Conservation (phyloP, 139 green algal species). For the Chlamydomonas sphaeroides region DNA sequence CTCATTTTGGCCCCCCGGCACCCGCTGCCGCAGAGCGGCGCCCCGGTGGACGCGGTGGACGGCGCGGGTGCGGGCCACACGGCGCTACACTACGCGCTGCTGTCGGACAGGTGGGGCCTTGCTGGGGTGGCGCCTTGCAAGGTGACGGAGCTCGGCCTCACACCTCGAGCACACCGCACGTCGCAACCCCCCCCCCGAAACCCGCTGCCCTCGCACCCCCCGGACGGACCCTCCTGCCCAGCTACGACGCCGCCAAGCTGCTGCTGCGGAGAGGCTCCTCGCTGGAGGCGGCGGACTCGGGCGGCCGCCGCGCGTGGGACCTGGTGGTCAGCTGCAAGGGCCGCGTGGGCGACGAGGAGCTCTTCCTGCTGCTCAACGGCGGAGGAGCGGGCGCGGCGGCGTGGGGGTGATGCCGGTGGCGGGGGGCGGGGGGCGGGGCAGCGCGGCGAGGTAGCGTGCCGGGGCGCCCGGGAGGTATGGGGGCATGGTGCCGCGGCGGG, state of each 20-base stretch:
- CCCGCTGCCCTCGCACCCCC: no score
- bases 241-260: slow-evolving; percentile 51
- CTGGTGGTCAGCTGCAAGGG: slow-evolving; percentile 60
- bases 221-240: no score
- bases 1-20: no score
- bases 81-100: slow-evolving; percentile 63
- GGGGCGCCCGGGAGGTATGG: no score
- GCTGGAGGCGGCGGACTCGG: slow-evolving; percentile 22
- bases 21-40: slow-evolving; percentile 73
- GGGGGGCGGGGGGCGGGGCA: no score
- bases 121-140: no score
- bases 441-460: no score
- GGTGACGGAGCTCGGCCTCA: no score
- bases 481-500: no score
- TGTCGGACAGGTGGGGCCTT: slow-evolving; percentile 49
- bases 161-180: no score
- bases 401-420: no score
- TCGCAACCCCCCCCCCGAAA: no score
- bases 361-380: slow-evolving; percentile 62
- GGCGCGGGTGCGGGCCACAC: slow-evolving; percentile 43
- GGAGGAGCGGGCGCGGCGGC: background rate
- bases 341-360: slow-evolving; percentile 60
- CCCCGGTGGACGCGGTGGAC: slow-evolving; percentile 50
- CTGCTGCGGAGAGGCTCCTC: slow-evolving; percentile 50
- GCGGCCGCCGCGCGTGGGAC: slow-evolving; percentile 49